phyloP scores from a whole-genome alignment of 1,139 yeast species.

The Protomyces arabidopsidicola region DNA sequence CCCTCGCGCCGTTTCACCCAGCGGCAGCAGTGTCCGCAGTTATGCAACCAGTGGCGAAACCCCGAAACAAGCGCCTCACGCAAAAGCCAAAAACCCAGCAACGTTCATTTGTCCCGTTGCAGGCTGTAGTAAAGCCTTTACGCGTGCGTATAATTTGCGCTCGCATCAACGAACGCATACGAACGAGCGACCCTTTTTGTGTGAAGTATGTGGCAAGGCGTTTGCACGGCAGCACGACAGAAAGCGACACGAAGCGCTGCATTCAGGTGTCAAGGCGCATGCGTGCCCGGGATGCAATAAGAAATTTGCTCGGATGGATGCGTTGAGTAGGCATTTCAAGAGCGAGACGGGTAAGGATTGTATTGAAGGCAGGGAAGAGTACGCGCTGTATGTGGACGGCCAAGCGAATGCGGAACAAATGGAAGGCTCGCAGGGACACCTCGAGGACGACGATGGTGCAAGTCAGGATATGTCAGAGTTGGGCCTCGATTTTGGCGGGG shows the following conservation, averaged over 20 bases:
- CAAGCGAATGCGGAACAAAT: neutral
- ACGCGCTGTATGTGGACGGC: conserved; percentile 10
- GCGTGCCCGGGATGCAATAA: conserved; percentile 97
- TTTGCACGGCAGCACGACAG: conserved; percentile 95
- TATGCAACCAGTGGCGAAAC: neutral
- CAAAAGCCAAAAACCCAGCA: conserved; percentile 72
- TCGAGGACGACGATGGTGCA: neutral
- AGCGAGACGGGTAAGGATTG: conserved; percentile 90
- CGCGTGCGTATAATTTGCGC: conserved; percentile 86
- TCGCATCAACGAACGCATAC: conserved; percentile 92
- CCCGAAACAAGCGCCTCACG: conserved; percentile 34
- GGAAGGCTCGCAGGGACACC: neutral
- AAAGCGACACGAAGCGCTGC: conserved; percentile 88
- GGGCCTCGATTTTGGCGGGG: neutral
- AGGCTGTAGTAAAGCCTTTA: conserved; percentile 73
- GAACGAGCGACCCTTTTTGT: conserved; percentile 83
- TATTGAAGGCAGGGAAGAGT: conserved; percentile 41
- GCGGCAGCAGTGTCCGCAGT: conserved; percentile 3
- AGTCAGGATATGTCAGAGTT: neutral
- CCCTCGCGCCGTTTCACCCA: neutral
- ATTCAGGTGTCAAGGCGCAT: conserved; percentile 82
- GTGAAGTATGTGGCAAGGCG: conserved; percentile 84
- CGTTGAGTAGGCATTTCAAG: conserved; percentile 85
- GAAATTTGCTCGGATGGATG: conserved; percentile 92
- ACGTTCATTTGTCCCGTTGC: conserved; percentile 68